These are phyloP conservation scores for Capsicum pubescens DNA, from an alignment of 257 asterid species.

Conservation along the genomic window DNA sequence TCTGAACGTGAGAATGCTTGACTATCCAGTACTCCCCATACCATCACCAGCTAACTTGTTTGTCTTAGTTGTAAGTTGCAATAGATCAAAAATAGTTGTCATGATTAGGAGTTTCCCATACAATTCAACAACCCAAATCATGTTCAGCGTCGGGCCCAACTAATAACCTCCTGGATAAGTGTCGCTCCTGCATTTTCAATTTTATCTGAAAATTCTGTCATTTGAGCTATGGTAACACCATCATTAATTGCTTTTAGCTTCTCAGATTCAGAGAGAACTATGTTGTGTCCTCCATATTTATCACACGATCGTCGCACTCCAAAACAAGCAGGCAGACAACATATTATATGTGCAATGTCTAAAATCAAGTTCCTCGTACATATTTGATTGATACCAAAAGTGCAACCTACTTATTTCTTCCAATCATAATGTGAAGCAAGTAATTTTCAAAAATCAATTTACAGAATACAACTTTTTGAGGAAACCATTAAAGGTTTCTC, in stretches of 20 bases:
- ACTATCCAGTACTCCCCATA: too few relatives aligned
- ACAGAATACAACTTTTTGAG: background rate
- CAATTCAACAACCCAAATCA: constrained; percentile 3
- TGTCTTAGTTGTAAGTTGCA: constrained; percentile 83
- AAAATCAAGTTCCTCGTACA: constrained; percentile 22
- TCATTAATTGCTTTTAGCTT: constrained; percentile 80
- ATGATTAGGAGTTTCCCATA: background rate
- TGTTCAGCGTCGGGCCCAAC: constrained; percentile 12
- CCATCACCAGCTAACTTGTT: constrained; percentile 93
- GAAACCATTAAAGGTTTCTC: background rate
- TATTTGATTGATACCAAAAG: background rate
- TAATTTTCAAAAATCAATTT: background rate
- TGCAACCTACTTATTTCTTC: background rate
- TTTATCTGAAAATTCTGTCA: constrained; percentile 87
- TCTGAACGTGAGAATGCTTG: too few relatives aligned
- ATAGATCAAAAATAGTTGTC: background rate
- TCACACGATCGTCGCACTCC: background rate
- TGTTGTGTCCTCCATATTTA: constrained; percentile 70
- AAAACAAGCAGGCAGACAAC: constrained; percentile 18
- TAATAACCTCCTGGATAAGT: constrained; percentile 79
- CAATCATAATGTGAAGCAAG: background rate
- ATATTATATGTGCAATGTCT: background rate
- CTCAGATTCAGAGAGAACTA: constrained; percentile 71
- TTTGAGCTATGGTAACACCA: constrained; percentile 88
- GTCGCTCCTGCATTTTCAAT: constrained; percentile 85